Base-by-base conservation (phyloP, 2,329 filamentous ascomycete genomes). In the Cercospora berteroae region DNA sequence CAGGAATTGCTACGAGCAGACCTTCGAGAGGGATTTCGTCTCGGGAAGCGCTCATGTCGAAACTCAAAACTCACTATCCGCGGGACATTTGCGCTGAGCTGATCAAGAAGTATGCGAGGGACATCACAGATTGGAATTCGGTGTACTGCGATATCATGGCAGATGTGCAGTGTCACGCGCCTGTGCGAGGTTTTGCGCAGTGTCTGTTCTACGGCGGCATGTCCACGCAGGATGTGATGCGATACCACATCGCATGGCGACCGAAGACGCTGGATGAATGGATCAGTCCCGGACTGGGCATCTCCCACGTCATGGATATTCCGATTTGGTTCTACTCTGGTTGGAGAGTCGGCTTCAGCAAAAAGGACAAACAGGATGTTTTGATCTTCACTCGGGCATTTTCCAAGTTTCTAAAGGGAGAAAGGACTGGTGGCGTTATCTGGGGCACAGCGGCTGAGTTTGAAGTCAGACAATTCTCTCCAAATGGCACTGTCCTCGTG, bases 141-240 rank as follows among this genome's bases (percentile, higher is more conserved):
- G 66, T 69, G 25, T 68, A 71, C 39, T 60, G 65, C 55, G 61
- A 71, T 25, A 71, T 71, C 63, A 68, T 69, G 63, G 69, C 69
- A 5, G 67, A 71, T 27, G 64, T 68, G 10, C 67, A 71, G 64
- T 71, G 69, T 60, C 69, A 71, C 25, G 58, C 65, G 9, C 62
- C 66, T 4, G 66, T 66, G 2, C 67, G 69, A 39, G 69, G 67
- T 3, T 71, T 69, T 31, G 69, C 69, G 6, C 67, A 67, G 18
- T 67, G 63, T 18, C 44, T 71, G 8, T 67, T 64, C 44, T 66
- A 68, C 31, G 67, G 69, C 27, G 69, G 69, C 36, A 71, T 71
- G 69, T 67, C 64, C 10, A 63, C 67, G 4, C 64, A 71, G 18
- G 63, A 71, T 52, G 69, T 71, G 7, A 56, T 71, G 23, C 58